Base-by-base conservation (phyloP, 2,329 filamentous ascomycete genomes). In the Myriosclerotinia curreyana region DNA sequence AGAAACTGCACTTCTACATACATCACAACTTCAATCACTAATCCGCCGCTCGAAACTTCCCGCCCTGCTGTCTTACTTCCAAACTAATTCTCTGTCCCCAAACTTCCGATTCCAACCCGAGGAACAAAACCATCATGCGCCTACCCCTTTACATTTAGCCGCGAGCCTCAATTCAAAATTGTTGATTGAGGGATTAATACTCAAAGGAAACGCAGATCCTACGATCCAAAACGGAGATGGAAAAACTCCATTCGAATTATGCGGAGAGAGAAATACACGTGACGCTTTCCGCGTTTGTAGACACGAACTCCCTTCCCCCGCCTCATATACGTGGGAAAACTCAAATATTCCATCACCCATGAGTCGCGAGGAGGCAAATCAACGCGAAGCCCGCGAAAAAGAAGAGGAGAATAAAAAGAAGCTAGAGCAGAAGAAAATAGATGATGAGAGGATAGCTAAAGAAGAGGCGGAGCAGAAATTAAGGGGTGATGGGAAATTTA, bases 251-350 rank as follows among this genome's bases (percentile, higher is more conserved):
- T 98, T 96, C 74, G 92, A 96, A 63, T 83, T 99, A 1, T 86
- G 91, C 0, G 92, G 94, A 50, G 92, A 98, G 74, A 86, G 92
- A 5, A 77, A 87, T 2, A 97, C 93, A 0, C 86, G 94, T 1
- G 93, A 98, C 73, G 91, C 93, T 0, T 99, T 99, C 78, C 89
- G 95, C 2, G 86, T 97, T 2, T 92, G 92, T 5, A 89, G 95
- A 8, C 83, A 85, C 40, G 90, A 96, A 72, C 80, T 97, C 8
- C 42, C 54, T 5, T 46, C 54, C 20, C 28, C 54, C 2, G 9
- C 42, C 14, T 20, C 20, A 34, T 58, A 58, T 34, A 17, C 28
- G n/a, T 99, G 95, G 95, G 85, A 90, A 4, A 80, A 78, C 0
- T 88, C 92, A 1, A 84, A 84, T 34, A 85, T 99, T 0, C 92